phyloP scores from a whole-genome alignment of 2,329 filamentous ascomycete genomes.

The Botryotinia narcissicola region DNA sequence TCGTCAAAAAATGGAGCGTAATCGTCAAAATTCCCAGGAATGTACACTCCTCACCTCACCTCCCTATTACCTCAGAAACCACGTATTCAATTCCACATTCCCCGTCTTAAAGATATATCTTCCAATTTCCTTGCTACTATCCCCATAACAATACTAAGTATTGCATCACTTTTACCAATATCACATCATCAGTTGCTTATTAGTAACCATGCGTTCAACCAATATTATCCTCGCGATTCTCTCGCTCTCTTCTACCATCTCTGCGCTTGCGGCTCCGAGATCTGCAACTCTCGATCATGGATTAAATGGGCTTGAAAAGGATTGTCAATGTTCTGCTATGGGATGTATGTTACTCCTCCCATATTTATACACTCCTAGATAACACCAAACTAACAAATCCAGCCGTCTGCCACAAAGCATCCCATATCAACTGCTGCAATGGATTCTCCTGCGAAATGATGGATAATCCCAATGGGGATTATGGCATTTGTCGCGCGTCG shows the following conservation, averaged over 20 bases:
- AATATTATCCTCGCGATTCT: neutral
- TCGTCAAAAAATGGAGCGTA: neutral
- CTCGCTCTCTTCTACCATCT: neutral
- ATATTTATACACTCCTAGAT: too few relatives aligned
- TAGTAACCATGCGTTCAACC: neutral
- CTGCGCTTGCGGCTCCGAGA: neutral
- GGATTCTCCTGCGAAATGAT: neutral
- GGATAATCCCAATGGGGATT: neutral
- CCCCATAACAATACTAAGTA: neutral
- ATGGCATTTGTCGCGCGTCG: neutral
- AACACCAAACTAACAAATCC: neutral
- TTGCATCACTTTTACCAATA: neutral
- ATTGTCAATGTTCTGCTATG: neutral
- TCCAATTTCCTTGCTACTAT: neutral
- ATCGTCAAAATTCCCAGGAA: neutral
- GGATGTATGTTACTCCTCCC: neutral
- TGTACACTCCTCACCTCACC: neutral
- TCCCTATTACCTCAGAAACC: neutral
- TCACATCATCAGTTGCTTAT: neutral
- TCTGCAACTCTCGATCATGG: neutral
- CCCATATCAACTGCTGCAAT: slow-evolving; percentile 4
- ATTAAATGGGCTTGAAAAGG: neutral
- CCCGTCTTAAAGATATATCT: neutral
- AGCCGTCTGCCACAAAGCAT: neutral
- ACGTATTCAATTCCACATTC: neutral